Evolutionary conservation across 2,329 filamentous ascomycete species (phyloP).

Genomic region (Grosmannia penicillata): DNA sequence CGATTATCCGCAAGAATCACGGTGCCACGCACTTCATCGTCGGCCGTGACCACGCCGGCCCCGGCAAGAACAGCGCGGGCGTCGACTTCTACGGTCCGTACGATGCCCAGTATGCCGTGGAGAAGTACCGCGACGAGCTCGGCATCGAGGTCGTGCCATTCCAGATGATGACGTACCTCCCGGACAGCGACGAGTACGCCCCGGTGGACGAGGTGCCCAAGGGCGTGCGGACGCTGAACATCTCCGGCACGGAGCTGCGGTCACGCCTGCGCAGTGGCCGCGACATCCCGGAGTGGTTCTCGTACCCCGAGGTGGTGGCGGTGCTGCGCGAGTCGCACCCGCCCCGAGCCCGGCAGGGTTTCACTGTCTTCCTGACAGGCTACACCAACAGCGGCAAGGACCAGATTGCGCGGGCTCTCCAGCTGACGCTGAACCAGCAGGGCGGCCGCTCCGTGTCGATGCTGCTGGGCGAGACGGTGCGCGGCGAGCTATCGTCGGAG

Average conservation of each 20-base stretch:
- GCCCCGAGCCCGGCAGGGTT: conserved; percentile 78
- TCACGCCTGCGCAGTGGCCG: conserved; percentile 79
- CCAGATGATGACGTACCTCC: conserved; percentile 99
- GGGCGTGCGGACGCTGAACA: conserved; percentile 75
- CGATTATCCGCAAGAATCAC: conserved; percentile 99
- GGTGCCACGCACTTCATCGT: conserved; percentile 99
- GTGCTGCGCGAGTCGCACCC: conserved; percentile 95
- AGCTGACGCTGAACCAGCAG: conserved; percentile 96
- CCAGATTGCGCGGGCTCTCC: conserved; percentile 84
- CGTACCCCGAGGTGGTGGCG: conserved; percentile 94
- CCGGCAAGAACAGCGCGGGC: conserved; percentile 95
- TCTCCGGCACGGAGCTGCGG: conserved; percentile 81
- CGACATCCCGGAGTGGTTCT: conserved; percentile 98
- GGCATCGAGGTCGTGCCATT: conserved; percentile 98
- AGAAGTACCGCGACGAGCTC: conserved; percentile 92
- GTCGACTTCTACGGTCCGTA: conserved; percentile 97
- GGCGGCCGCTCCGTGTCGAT: conserved; percentile 89
- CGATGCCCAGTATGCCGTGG: conserved; percentile 88
- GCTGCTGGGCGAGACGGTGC: conserved; percentile 89
- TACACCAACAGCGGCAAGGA: conserved; percentile 97
- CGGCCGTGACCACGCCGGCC: conserved; percentile 92
- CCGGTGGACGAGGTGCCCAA: conserved; percentile 79
- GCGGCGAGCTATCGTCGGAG: conserved; percentile 82
- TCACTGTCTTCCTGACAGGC: conserved; percentile 95
- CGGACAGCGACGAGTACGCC: conserved; percentile 91